Evolutionary conservation across 768 basidiomycete species (phyloP).

Genomic region (Mrakia gelida): DNA sequence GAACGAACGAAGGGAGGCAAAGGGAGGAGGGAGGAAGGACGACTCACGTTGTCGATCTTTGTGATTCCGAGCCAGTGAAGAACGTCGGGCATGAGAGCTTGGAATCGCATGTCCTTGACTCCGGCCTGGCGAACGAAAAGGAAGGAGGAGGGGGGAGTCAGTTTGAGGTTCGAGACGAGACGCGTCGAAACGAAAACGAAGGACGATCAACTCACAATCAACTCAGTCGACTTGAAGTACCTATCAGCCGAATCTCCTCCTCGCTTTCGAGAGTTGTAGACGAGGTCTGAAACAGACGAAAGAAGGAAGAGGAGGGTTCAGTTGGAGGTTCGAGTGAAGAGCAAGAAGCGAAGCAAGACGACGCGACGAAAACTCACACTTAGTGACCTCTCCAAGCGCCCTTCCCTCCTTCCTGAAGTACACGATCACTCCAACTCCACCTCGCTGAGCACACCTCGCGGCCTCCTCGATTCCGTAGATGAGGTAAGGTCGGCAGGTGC

Average conservation of each 20-base stretch:
- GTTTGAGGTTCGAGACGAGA: not conserved
- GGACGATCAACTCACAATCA: slow-evolving; percentile 38
- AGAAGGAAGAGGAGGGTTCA: not conserved
- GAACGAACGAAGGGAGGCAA: not conserved
- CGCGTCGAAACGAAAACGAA: no score
- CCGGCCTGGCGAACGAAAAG: slow-evolving; percentile 53
- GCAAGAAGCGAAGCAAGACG: not conserved
- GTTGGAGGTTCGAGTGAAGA: slow-evolving; percentile 9
- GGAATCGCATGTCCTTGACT: slow-evolving; percentile 79
- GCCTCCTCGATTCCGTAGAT: slow-evolving; percentile 89
- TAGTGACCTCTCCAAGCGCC: slow-evolving; percentile 88
- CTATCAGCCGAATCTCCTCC: slow-evolving; percentile 86
- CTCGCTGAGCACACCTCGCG: slow-evolving; percentile 71
- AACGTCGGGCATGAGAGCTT: slow-evolving; percentile 91
- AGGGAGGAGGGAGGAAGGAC: slow-evolving; percentile 47
- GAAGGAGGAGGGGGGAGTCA: not conserved
- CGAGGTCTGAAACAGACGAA: slow-evolving; percentile 53
- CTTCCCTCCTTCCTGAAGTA: slow-evolving; percentile 67
- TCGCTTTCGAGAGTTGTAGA: slow-evolving; percentile 94
- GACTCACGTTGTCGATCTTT: slow-evolving; percentile 71
- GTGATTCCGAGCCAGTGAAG: slow-evolving; percentile 89
- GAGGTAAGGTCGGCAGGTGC: slow-evolving; percentile 56
- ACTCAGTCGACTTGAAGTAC: slow-evolving; percentile 90
- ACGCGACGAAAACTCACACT: slow-evolving; percentile 50
- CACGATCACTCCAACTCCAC: slow-evolving; percentile 70